Conservation (phyloP, 371 early-diverging fungal genomes). For the Amoeboaphelidium occidentale region DNA sequence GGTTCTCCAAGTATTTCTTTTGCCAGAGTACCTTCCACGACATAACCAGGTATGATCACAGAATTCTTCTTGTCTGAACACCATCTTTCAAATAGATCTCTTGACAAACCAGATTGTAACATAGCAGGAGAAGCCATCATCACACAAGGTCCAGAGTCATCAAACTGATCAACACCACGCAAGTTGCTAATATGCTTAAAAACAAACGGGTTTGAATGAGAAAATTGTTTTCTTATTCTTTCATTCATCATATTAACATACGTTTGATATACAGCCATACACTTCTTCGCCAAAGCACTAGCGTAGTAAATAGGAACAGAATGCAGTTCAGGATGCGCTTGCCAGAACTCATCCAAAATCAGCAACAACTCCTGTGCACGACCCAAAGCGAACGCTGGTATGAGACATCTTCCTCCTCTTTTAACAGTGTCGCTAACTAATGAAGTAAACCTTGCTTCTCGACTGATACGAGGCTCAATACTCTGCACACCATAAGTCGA, state of each 20-base stretch:
- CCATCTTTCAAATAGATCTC: conserved; percentile 98
- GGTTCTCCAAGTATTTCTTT: conserved; percentile 90
- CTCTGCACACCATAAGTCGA: conserved; percentile 98
- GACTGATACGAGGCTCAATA: conserved; percentile 85
- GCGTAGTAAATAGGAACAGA: conserved; percentile 96
- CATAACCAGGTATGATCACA: conserved; percentile 95
- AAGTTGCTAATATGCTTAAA: conserved; percentile 94
- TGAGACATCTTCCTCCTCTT: conserved; percentile 89
- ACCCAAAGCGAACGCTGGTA: conserved; percentile 98
- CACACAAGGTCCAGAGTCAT: conserved; percentile 96
- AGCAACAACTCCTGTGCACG: conserved; percentile 96
- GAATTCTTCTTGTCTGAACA: conserved; percentile 88
- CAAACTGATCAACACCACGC: conserved; percentile 75
- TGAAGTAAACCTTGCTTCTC: conserved; percentile 78
- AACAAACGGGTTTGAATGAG: conserved; percentile 85
- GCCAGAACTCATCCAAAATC: conserved; percentile 99
- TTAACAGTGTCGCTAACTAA: conserved; percentile 77
- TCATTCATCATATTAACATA: conserved; percentile 99
- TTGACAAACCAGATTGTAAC: conserved; percentile 95
- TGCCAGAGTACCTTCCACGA: conserved; percentile 96
- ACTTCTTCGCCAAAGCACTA: conserved; percentile 87
- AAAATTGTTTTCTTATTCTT: conserved; percentile 75
- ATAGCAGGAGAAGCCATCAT: conserved; percentile 99
- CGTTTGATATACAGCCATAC: conserved; percentile 97
- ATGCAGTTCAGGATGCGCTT: conserved; percentile 76